A percentile compares a stretch with the other conserved stretches of the same genome.
Conservation (phyloP, 768 basidiomycete species). For the Lactarius quietus region DNA sequence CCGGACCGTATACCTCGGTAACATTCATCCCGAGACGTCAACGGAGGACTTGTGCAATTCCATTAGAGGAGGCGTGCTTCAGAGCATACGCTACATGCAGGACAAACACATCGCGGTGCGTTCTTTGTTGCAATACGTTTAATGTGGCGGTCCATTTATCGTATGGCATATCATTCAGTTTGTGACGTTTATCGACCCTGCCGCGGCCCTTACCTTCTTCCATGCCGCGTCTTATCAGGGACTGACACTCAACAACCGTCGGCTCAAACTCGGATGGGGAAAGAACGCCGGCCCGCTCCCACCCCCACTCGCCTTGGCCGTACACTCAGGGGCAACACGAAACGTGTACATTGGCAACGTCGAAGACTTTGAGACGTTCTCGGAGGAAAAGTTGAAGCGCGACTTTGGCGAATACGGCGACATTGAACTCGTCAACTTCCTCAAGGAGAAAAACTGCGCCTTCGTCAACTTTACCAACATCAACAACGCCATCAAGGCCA, state of each 20-base stretch:
- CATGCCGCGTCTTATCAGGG: slow-evolving; percentile 89
- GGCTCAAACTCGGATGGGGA: slow-evolving; percentile 97
- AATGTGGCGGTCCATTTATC: slow-evolving; percentile 17
- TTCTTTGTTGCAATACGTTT: background rate
- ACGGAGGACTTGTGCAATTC: slow-evolving; percentile 95
- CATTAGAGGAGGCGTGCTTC: slow-evolving; percentile 93
- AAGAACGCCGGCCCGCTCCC: slow-evolving; percentile 89
- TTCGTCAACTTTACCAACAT: slow-evolving; percentile 97
- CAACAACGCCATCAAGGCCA: slow-evolving; percentile 96
- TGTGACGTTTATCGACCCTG: slow-evolving; percentile 93
- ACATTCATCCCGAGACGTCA: slow-evolving; percentile 94
- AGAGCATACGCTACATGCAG: slow-evolving; percentile 92
- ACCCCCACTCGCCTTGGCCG: slow-evolving; percentile 79
- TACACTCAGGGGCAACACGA: slow-evolving; percentile 89
- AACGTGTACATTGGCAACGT: slow-evolving; percentile 97
- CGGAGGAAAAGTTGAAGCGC: slow-evolving; percentile 81
- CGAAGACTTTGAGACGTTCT: slow-evolving; percentile 92
- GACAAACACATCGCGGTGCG: slow-evolving; percentile 96
- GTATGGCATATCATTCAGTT: slow-evolving; percentile 53
- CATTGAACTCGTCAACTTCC: slow-evolving; percentile 93
- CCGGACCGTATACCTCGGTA: slow-evolving; percentile 92
- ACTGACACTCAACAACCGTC: slow-evolving; percentile 86
- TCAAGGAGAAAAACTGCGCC: slow-evolving; percentile 95
- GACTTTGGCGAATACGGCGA: slow-evolving; percentile 98
- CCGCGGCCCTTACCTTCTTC: slow-evolving; percentile 91